These are phyloP conservation scores for Alternaria gansuensis DNA, from an alignment of 2,329 filamentous ascomycete species.

Conservation along the genomic window DNA sequence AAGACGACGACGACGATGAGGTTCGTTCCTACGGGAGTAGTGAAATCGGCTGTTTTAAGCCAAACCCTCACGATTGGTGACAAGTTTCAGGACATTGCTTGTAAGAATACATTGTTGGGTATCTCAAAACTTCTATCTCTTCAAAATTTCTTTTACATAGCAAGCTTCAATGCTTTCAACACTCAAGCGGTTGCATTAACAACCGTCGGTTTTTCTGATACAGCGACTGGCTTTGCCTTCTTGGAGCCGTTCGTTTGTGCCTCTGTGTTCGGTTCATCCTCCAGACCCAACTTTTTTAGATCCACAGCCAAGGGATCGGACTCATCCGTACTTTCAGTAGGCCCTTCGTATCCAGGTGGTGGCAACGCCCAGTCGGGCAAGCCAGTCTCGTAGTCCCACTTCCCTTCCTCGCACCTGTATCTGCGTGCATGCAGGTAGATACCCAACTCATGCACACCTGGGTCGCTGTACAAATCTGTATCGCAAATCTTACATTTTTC, in stretches of 20 bases:
- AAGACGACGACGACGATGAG: not conserved
- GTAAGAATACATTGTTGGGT: conserved; percentile 17
- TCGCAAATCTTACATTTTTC: conserved; percentile 80
- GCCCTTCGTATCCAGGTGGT: conserved; percentile 75
- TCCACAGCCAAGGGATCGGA: conserved; percentile 58
- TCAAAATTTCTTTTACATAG: not conserved
- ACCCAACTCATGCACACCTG: conserved; percentile 85
- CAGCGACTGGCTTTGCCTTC: not conserved
- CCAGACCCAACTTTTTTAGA: conserved; percentile 53
- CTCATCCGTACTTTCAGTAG: conserved; percentile 68
- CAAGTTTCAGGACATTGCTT: not conserved
- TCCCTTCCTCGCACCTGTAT: conserved; percentile 83
- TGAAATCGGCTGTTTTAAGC: not conserved
- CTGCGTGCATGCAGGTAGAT: conserved; percentile 93
- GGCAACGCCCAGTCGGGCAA: conserved; percentile 89
- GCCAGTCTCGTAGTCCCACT: conserved; percentile 86
- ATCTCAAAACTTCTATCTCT: conserved; percentile 14
- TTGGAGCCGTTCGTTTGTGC: not conserved
- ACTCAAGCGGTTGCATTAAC: not conserved
- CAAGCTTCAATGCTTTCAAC: not conserved
- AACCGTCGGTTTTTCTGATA: not conserved
- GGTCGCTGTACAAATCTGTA: conserved; percentile 92
- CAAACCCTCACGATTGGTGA: not conserved
- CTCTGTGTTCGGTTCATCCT: conserved; percentile 28
- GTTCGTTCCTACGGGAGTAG: not conserved